Conservation (phyloP, 2,329 filamentous ascomycete genomes). For the Ophiosphaerella narmari region DNA sequence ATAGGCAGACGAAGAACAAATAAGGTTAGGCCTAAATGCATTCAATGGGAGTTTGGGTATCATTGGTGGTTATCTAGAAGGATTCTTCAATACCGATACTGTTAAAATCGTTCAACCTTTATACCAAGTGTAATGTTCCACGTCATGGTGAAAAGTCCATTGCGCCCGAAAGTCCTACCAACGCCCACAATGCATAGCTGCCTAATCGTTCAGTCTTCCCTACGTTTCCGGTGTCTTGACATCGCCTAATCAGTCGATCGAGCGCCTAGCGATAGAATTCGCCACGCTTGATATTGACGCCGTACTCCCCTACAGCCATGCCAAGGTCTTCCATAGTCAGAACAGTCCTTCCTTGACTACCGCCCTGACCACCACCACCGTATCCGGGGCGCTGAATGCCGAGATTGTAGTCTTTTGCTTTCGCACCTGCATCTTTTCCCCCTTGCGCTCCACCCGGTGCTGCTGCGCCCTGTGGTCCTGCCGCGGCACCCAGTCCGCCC, state of each 20-base stretch:
- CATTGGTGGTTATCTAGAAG: constrained; percentile 34
- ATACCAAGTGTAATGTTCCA: constrained; percentile 14
- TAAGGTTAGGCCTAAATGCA: constrained; percentile 44
- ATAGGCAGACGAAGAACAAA: constrained; percentile 74
- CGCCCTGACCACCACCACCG: constrained; percentile 85
- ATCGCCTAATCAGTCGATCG: no score
- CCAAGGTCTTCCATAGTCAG: constrained; percentile 98
- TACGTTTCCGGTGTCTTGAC: background rate
- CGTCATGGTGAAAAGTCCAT: constrained; percentile 9
- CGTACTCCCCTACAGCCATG: constrained; percentile 97
- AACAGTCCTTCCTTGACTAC: constrained; percentile 87
- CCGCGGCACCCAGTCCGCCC: constrained; percentile 71
- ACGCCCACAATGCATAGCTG: constrained; percentile 33
- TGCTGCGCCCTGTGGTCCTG: constrained; percentile 66
- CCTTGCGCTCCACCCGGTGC: constrained; percentile 61
- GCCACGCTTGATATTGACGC: constrained; percentile 94
- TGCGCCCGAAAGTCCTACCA: constrained; percentile 27
- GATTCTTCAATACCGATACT: constrained; percentile 37
- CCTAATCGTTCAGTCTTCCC: background rate
- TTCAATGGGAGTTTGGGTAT: constrained; percentile 44
- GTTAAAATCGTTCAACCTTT: constrained; percentile 35
- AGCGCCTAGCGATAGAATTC: constrained; percentile 83
- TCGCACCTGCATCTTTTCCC: constrained; percentile 45
- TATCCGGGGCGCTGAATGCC: constrained; percentile 56
- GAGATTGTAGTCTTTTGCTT: constrained; percentile 55